A percentile compares a stretch with the other conserved stretches of the same genome.
These are phyloP conservation scores for Quercus lobata DNA, from an alignment of 331 rosid genomes.

Conservation along the genomic window DNA sequence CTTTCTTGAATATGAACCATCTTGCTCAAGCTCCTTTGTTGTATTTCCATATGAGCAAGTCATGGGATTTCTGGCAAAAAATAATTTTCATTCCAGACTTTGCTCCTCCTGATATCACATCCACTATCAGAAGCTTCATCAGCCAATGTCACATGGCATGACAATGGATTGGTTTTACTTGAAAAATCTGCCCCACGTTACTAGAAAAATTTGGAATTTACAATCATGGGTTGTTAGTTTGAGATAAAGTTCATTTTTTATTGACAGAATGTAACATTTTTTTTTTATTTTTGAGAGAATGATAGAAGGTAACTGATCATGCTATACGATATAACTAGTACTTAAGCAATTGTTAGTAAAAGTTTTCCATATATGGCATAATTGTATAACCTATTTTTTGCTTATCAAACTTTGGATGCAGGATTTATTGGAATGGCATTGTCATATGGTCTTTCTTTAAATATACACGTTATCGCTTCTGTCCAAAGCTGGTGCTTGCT, in stretches of 20 bases:
- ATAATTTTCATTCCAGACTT: background rate
- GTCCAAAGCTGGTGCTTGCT: slow-evolving; percentile 23
- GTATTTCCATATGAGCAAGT: background rate
- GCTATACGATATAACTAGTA: background rate
- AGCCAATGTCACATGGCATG: background rate
- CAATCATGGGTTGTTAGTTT: background rate
- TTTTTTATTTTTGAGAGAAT: background rate
- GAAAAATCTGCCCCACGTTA: background rate
- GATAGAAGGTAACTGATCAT: background rate
- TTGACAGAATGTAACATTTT: background rate
- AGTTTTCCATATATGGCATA: background rate
- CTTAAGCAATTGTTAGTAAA: background rate
- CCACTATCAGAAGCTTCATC: background rate
- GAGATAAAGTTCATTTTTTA: background rate
- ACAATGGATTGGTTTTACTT: background rate
- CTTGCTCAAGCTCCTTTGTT: background rate
- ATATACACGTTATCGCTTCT: background rate
- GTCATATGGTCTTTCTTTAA: slow-evolving; percentile 25
- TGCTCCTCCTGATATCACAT: background rate
- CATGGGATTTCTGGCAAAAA: background rate
- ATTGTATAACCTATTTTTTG: background rate
- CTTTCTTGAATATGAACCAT: background rate
- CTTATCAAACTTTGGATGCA: background rate
- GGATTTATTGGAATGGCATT: slow-evolving; percentile 34
- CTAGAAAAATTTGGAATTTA: background rate